Evolutionary conservation across 129 eudicot species (phyloP).

Genomic region (Tagetes erecta): DNA sequence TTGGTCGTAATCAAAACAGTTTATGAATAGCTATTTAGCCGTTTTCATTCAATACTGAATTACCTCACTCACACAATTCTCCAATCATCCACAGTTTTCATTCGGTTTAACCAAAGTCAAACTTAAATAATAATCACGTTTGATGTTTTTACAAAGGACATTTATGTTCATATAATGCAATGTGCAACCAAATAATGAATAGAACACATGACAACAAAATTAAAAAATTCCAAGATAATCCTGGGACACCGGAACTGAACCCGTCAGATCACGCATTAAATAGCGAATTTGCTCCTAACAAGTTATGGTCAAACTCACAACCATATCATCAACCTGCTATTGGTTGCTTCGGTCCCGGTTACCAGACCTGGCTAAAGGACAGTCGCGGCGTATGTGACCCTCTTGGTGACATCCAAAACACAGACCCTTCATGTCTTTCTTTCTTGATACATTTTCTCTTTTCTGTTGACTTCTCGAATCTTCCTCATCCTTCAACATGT

Average conservation of each 20-base stretch:
- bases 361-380: conserved; percentile 34
- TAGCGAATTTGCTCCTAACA: neutral
- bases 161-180: conserved; percentile 7
- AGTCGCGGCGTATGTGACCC: conserved; percentile 53
- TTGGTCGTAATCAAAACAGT: too few species aligned
- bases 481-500: conserved; percentile 57
- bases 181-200: conserved; percentile 18
- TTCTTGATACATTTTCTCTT: conserved; percentile 19
- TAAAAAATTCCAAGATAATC: neutral
- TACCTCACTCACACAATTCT: too few species aligned
- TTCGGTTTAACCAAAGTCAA: too few species aligned
- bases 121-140: too few species aligned
- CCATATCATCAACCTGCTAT: conserved; percentile 17
- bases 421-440: conserved; percentile 37
- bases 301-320: neutral
- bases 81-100: too few species aligned
- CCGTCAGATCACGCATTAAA: neutral
- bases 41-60: too few species aligned
- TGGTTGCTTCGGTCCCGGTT: conserved; percentile 23
- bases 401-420: conserved; percentile 61
- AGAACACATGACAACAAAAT: neutral
- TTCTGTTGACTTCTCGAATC: conserved; percentile 44
- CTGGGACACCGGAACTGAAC: neutral
- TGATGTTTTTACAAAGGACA: neutral
- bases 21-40: too few species aligned